Conservation (phyloP, 169 alveolate species). For the Plasmodium relictum region DNA sequence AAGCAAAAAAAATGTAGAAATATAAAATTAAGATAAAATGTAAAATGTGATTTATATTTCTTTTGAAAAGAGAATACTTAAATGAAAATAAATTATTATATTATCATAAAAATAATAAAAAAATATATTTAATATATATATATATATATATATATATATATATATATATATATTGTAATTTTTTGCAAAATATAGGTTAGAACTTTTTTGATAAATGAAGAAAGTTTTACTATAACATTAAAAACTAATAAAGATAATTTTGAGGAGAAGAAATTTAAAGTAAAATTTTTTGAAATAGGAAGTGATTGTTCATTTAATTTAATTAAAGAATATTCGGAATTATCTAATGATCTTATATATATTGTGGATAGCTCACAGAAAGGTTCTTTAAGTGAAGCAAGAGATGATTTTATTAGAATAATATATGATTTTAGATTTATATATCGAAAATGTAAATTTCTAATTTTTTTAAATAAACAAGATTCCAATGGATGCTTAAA, state of each 20-base stretch:
- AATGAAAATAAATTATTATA: too few species aligned
- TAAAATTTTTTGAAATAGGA: slow-evolving; percentile 68
- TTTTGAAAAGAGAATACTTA: too few species aligned
- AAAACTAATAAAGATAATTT: slow-evolving; percentile 23
- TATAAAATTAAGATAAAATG: neutral
- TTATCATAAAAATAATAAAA: neutral
- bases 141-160: neutral
- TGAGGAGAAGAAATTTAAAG: slow-evolving; percentile 42
- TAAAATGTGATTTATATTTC: too few species aligned
- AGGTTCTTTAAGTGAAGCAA: slow-evolving; percentile 46
- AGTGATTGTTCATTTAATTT: slow-evolving; percentile 53
- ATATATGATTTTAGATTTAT: slow-evolving; percentile 69
- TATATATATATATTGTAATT: neutral
- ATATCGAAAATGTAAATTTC: slow-evolving; percentile 76
- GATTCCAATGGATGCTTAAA: slow-evolving; percentile 68
- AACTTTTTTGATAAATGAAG: slow-evolving; percentile 71
- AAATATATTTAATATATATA: neutral
- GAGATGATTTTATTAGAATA: slow-evolving; percentile 77
- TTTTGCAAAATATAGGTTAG: slow-evolving; percentile 35
- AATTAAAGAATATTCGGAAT: slow-evolving; percentile 66
- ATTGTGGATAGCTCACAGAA: slow-evolving; percentile 67
- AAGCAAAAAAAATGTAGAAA: neutral
- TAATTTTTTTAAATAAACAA: slow-evolving; percentile 74
- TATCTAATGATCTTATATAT: slow-evolving; percentile 60
- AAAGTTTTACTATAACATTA: slow-evolving; percentile 39